Evolutionary conservation across 331 rosid genomes (phyloP), one percentile per base, ranked within the genome.

Genomic region (Prunus yedoensis): DNA sequence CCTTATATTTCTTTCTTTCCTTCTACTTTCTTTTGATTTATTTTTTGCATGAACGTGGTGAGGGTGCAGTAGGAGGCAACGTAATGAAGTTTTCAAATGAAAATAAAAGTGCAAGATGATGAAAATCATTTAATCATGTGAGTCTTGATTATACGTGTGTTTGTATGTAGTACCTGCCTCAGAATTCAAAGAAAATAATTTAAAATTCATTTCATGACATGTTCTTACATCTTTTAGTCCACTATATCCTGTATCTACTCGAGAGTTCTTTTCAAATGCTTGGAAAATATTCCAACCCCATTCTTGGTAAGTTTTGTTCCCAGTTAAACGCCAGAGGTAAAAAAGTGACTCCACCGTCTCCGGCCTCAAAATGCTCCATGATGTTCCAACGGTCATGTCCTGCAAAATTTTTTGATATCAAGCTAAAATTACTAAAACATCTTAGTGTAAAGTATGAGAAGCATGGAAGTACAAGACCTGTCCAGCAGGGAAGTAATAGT

Each of bases 241-340:
- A 66, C 38, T 68, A 32, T 75, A 75, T 23, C 79, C 79, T 18
- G 73, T 64, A 56, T 52, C 73, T 53, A 58, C 66, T 57, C 66
- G 72, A 21, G 79, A 65, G 21, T 75, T 75, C n/a, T 54, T 75
- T 75, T 75, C 79, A 66, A 75, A 75, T 23, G 79, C 79, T 75
- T 10, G 66, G 66, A 75, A 75, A 75, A 75, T 75, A 30, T 75
- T 75, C 79, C 79, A 75, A 21, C 79, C 79, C 79, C 79, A 75
- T 66, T 75, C 79, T 66, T 52, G 79, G 57, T 75, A 75, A 20
- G 79, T 75, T 66, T 66, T 66, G 73, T 75, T 66, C 73, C 79
- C 79, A 41, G 79, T 75, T 16, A 75, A 41, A 57, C 79, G 79
- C 79, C 79, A 75, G 18, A 75, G 73, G 65, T 75, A 75, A 46